A percentile compares a stretch with the other conserved stretches of the same genome.
These are phyloP conservation scores for Neofusicoccum kwambonambiense DNA, from an alignment of 2,329 filamentous ascomycete species.

Conservation along the genomic window DNA sequence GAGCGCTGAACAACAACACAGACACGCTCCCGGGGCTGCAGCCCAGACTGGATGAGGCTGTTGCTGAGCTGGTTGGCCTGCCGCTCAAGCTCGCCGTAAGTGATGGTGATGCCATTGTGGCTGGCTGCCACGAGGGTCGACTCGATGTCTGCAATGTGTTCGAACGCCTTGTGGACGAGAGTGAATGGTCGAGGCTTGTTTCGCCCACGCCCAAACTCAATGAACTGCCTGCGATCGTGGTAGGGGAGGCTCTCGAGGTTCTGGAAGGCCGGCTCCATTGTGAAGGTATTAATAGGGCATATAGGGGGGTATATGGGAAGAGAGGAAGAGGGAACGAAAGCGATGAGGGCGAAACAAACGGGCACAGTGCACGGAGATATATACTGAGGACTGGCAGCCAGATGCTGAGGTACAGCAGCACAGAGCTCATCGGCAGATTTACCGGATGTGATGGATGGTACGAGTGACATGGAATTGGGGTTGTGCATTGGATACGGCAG, in stretches of 20 bases:
- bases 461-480: background rate
- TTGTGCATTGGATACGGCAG: background rate
- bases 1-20: conserved; percentile 40
- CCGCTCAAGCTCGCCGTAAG: background rate
- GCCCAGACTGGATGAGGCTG: background rate
- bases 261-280: conserved; percentile 4
- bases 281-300: background rate
- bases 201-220: background rate
- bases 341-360: background rate
- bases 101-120: background rate
- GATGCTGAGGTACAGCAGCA: background rate
- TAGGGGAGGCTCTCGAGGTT: background rate
- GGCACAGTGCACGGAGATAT: background rate
- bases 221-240: background rate
- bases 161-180: conserved; percentile 4
- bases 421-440: background rate
- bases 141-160: conserved; percentile 1
- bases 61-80: background rate
- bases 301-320: background rate
- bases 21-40: conserved; percentile 18
- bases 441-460: background rate
- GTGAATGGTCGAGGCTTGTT: background rate
- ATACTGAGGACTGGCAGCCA: background rate
- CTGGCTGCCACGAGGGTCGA: background rate
- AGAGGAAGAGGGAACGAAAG: background rate